A percentile compares a stretch with the other conserved stretches of the same genome.
These are phyloP conservation scores for Yamadazyma oceani DNA, from an alignment of 1,139 yeast genomes.

Conservation along the genomic window DNA sequence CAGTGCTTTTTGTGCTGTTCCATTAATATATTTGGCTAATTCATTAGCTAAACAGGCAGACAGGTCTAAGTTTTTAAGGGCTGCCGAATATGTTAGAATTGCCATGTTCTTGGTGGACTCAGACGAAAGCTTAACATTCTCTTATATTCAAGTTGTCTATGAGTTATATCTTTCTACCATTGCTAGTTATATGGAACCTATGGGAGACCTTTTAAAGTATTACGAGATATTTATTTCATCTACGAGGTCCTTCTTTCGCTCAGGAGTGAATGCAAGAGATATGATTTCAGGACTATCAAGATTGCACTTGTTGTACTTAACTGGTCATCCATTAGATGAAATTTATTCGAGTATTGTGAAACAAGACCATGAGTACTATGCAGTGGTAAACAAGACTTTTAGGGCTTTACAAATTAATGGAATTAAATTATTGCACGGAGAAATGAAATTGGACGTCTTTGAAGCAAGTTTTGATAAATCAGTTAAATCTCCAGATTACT, in stretches of 20 bases:
- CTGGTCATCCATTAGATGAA: conserved; percentile 18
- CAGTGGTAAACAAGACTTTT: conserved; percentile 5
- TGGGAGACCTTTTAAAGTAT: conserved; percentile 34
- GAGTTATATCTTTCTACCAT: conserved; percentile 44
- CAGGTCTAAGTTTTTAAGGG: conserved; percentile 25
- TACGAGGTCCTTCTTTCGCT: conserved; percentile 16
- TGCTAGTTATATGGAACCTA: conserved; percentile 47
- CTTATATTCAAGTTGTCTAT: conserved; percentile 41
- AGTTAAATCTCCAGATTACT: conserved; percentile 8
- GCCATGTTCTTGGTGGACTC: conserved; percentile 41
- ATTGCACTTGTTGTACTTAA: conserved; percentile 18
- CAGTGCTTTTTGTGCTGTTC: conserved; percentile 27
- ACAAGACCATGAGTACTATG: conserved; percentile 12
- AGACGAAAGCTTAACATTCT: conserved; percentile 34
- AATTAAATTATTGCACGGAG: conserved; percentile 19
- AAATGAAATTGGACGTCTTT: conserved; percentile 18
- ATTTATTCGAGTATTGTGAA: conserved; percentile 2
- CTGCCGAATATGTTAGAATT: conserved; percentile 30
- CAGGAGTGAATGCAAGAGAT: conserved; percentile 13
- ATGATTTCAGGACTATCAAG: conserved; percentile 19
- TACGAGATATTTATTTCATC: conserved; percentile 26
- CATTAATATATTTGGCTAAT: conserved; percentile 35
- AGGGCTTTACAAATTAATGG: conserved; percentile 11
- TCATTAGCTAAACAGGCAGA: conserved; percentile 38
- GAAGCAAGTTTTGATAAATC: conserved; percentile 7